Base-by-base conservation (phyloP, 257 asterid species). In the Solanum rostratum region DNA sequence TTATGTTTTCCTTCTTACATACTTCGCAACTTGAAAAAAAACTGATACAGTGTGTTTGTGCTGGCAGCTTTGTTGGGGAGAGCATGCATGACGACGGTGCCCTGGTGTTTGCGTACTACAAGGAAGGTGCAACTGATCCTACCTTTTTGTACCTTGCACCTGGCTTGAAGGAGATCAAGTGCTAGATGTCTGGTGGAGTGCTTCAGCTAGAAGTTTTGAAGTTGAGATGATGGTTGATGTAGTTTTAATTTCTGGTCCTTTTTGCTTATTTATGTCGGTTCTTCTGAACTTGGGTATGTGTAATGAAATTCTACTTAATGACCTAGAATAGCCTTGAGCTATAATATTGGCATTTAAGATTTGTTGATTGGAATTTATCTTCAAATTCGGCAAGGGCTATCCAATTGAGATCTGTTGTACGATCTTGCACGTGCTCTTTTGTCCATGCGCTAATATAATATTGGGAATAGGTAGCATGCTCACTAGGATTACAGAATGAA, bases 81-180 rank as follows among this genome's bases (percentile, higher is more conserved):
- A 90, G 98, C 93, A 93, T 95, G 99, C 76, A 29, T 0, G 99
- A 95, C 6, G 97, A 94, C 13, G 20, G 90, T 87, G 81, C 91
- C 49, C 10, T 94, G 71, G 99, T 95, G 46, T 92, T 95, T n/a
- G 97, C 97, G 10, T 95, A 92, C 90, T 94, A 94, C 92, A 92
- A 92, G 89, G 99, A 95, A 0, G 98, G 97, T 10, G 90, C 99
- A 2, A 59, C 89, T 11, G 94, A 95, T 84, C 97, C 99, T 6
- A 95, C 97, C n/a, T 95, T 95, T 91, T 60, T 94, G 86, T 95
- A 92, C 89, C 74, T 95, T 18, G 95, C 89, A 15, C 90, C 89
- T 84, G 98, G 97, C 39, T 84, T 95, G 89, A 92, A 95, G 91
- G 99, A 94, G 85, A 73, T 95, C 86, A 94, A 94, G 90, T 95